These are phyloP conservation scores for Chimonanthus salicifolius DNA, from an alignment of 164 flowering plant species.

Conservation along the genomic window DNA sequence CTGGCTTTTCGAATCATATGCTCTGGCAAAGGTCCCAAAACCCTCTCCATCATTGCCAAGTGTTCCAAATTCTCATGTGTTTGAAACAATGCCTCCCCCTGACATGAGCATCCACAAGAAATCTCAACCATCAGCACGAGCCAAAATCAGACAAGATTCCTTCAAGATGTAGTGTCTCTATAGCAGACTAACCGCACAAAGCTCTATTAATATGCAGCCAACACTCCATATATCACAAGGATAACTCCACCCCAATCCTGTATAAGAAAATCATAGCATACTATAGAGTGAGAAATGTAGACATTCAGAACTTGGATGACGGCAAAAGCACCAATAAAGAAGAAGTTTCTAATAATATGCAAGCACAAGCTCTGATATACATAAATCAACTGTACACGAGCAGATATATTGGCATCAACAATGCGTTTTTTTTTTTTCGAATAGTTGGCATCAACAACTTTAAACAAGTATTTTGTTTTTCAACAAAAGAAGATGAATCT, in stretches of 20 bases:
- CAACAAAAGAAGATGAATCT: no score
- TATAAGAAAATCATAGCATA: slow-evolving; percentile 7
- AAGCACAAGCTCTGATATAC: neutral
- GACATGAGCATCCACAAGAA: slow-evolving; percentile 13
- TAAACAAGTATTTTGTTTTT: no score
- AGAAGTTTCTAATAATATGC: neutral
- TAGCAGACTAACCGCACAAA: slow-evolving; percentile 58
- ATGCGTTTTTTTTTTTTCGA: no score
- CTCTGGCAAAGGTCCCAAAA: slow-evolving; percentile 70
- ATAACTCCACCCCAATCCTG: slow-evolving; percentile 91
- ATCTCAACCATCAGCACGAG: slow-evolving; percentile 1
- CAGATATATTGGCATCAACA: neutral
- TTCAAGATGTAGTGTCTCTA: neutral
- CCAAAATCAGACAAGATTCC: neutral
- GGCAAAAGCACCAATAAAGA: neutral
- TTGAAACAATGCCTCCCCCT: slow-evolving; percentile 83
- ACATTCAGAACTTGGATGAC: neutral
- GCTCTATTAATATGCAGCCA: slow-evolving; percentile 88
- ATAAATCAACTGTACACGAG: neutral
- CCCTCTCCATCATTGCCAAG: slow-evolving; percentile 94
- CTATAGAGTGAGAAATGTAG: neutral
- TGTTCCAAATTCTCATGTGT: slow-evolving; percentile 93
- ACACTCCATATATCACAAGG: slow-evolving; percentile 97
- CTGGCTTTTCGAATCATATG: slow-evolving; percentile 56
- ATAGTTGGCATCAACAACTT: no score